These are phyloP conservation scores for Kalanchoe fedtschenkoi DNA, from an alignment of 164 flowering plant species.

Conservation along the genomic window DNA sequence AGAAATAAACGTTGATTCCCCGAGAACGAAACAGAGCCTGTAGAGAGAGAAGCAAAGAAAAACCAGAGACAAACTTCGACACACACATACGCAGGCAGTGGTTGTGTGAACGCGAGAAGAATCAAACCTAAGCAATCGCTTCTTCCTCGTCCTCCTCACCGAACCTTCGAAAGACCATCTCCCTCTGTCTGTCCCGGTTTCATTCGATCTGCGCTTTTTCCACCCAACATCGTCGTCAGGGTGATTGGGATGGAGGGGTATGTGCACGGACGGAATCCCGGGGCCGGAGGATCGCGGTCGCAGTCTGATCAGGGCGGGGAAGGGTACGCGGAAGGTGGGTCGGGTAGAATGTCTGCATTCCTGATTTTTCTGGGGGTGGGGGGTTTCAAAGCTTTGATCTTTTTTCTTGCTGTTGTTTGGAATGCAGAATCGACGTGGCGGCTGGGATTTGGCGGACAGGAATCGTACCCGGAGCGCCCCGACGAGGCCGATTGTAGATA, in stretches of 20 bases:
- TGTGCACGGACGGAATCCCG: not conserved
- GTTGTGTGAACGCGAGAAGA: not conserved
- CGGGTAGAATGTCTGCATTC: not conserved
- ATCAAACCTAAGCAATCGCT: not conserved
- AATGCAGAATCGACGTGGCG: conserved; percentile 59
- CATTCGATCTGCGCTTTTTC: not conserved
- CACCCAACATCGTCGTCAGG: too few species aligned
- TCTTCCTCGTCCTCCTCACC: conserved; percentile 2
- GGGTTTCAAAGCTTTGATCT: not conserved
- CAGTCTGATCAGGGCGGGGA: conserved; percentile 6
- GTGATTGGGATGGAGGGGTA: not conserved
- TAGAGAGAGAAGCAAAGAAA: conserved; percentile 2
- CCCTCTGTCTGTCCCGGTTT: not conserved
- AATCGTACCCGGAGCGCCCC: conserved; percentile 64
- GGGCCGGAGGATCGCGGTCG: conserved; percentile 1
- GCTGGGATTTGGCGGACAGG: conserved; percentile 29
- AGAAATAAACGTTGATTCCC: not conserved
- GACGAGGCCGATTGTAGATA: conserved; percentile 59
- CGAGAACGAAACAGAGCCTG: conserved; percentile 6
- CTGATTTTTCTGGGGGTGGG: not conserved
- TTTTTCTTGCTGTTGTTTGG: not conserved
- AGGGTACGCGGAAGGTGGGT: conserved; percentile 1
- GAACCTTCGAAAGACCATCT: not conserved
- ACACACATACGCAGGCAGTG: not conserved
- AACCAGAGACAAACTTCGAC: not conserved